Percentiles rank a stretch among this genome's conserved stretches.
These are phyloP conservation scores for Periconia sp. DNA, from an alignment of 2,329 filamentous ascomycete genomes.

Conservation along the genomic window DNA sequence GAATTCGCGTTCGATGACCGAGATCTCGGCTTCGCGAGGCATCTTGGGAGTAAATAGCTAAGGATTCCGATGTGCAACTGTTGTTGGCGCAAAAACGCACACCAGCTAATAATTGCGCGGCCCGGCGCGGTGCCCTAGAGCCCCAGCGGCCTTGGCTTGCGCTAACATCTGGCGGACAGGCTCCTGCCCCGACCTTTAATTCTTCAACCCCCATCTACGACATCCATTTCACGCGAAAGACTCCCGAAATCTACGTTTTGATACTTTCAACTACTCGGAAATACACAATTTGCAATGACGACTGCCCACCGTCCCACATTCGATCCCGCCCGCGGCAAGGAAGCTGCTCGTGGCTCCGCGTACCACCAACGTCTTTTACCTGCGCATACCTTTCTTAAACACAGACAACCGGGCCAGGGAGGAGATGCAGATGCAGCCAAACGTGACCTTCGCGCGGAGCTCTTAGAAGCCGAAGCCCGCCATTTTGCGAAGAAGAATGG, in stretches of 20 bases:
- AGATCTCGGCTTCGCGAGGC: conserved; percentile 91
- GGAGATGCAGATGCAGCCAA: conserved; percentile 69
- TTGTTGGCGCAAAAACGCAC: not conserved
- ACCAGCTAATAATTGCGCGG: too few relatives aligned
- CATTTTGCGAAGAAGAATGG: conserved; percentile 86
- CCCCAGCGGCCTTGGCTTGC: conserved; percentile 16
- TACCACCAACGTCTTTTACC: conserved; percentile 96
- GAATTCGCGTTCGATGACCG: conserved; percentile 85
- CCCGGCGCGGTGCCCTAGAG: too few relatives aligned
- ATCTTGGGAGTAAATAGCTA: conserved; percentile 55
- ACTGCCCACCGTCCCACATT: conserved; percentile 85
- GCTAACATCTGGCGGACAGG: conserved; percentile 1
- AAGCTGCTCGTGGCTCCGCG: conserved; percentile 86
- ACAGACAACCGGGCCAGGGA: conserved; percentile 82
- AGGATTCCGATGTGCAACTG: not conserved
- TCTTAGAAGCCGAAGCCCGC: conserved; percentile 82
- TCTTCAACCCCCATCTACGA: conserved; percentile 8
- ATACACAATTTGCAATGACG: conserved; percentile 42
- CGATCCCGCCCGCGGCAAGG: conserved; percentile 93
- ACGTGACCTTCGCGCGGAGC: conserved; percentile 85
- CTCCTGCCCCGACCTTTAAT: conserved; percentile 8
- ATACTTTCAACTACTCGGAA: not conserved
- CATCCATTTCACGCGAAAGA: conserved; percentile 23
- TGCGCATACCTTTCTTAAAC: conserved; percentile 88
- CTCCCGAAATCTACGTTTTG: conserved; percentile 28